Conservation (phyloP, 345 rosid genomes). For the Aegle marmelos region DNA sequence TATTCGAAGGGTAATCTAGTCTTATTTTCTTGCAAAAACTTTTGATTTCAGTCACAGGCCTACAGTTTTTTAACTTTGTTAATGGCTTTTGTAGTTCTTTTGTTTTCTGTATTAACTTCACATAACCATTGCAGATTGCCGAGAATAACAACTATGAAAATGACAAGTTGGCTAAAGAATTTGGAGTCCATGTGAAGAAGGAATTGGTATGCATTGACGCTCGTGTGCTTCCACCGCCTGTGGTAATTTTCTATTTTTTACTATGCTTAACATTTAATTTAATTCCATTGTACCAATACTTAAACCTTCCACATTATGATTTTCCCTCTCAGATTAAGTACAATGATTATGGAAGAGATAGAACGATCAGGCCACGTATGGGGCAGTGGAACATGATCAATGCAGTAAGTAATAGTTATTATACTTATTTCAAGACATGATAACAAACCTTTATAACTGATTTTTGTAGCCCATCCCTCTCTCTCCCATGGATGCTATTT, state of each 20-base stretch:
- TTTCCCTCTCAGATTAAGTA: conserved; percentile 52
- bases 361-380: conserved; percentile 36
- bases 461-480: background rate
- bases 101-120: background rate
- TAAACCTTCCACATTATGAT: background rate
- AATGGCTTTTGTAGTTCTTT: background rate
- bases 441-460: background rate
- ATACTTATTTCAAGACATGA: background rate
- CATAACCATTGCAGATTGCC: conserved; percentile 36
- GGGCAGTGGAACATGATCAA: conserved; percentile 85
- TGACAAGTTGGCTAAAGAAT: conserved; percentile 35
- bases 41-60: background rate
- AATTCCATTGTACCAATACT: background rate
- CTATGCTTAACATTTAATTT: background rate
- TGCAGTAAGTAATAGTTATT: conserved; percentile 35
- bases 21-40: background rate
- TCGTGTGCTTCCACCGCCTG: conserved; percentile 62
- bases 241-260: conserved; percentile 31
- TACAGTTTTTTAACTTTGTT: background rate
- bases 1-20: conserved; percentile 25
- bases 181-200: conserved; percentile 47
- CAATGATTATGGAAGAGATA: conserved; percentile 48
- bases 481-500: background rate
- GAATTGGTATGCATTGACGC: conserved; percentile 49
- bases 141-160: background rate